Base-by-base conservation (phyloP, 306 rosid genomes). In the Vigna unguiculata region DNA sequence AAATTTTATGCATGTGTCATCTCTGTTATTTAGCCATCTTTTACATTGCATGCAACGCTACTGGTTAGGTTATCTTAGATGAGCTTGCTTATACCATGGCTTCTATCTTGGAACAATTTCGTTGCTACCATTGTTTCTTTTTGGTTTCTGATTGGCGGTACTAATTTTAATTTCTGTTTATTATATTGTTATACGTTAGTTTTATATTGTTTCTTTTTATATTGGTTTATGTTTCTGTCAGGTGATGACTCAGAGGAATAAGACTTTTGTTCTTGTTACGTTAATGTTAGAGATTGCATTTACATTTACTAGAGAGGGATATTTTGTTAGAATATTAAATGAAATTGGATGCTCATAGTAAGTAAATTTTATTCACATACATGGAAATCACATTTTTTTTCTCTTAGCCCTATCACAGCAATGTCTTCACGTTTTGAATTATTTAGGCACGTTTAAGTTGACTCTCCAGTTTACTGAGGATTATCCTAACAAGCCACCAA, bases 401-500 rank as follows among this genome's bases (percentile, higher is more conserved):
- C 48, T 63, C 63, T 60, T 75, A 15, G 74, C 52, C 38, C 54
- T 54, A 66, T 72, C 24, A 34, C 80, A 20, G 28, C 66, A 61
- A 54, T 72, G 54, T 55, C 67, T 54, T 16, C 64, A 76, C 52
- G 51, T 38, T 79, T 79, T 72, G 85, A 78, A 83, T 70, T 85
- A 71, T 66, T 49, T 89, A 92, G 97, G 97, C 54, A 92, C 97
- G 83, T 92, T 92, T 79, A 92, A 92, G 86, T 82, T 92, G 86
- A 92, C 91, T 7, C 96, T 92, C 71, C 97, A 92, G 79, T 92
- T 92, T 81, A 49, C 88, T 2, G 97, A 92, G 84, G 97, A 92
- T 83, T 92, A 92, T 83, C 97, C 97, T 52, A 92, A 92, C 89
- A 92, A 92, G 77, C 97, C 97, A 53, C 97, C 97, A 12, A 92